Evolutionary conservation across 768 basidiomycete genomes (phyloP).

Genomic region (Collybia nuda): DNA sequence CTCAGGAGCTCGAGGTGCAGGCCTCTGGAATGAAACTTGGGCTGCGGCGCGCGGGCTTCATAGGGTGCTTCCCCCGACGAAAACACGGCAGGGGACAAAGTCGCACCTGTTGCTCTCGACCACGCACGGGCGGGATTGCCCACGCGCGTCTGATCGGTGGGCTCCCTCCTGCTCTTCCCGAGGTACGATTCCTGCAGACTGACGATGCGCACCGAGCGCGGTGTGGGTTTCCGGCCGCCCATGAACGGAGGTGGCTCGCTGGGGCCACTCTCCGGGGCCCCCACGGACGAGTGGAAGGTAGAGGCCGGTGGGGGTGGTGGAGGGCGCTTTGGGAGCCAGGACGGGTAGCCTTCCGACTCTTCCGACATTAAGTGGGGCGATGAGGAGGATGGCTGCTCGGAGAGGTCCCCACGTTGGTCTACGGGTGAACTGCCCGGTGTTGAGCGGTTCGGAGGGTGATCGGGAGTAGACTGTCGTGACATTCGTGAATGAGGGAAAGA

Average conservation of each 20-base stretch:
- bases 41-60: slow-evolving; percentile 42
- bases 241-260: slow-evolving; percentile 30
- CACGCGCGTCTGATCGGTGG: slow-evolving; percentile 50
- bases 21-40: slow-evolving; percentile 64
- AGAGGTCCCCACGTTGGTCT: slow-evolving; percentile 16
- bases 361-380: slow-evolving; percentile 24
- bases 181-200: slow-evolving; percentile 53
- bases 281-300: slow-evolving; percentile 60
- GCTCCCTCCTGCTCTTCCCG: slow-evolving; percentile 42
- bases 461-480: slow-evolving; percentile 36
- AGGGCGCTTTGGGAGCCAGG: slow-evolving; percentile 81
- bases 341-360: slow-evolving; percentile 73
- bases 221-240: slow-evolving; percentile 76
- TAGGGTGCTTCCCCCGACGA: slow-evolving; percentile 33
- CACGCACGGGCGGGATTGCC: slow-evolving; percentile 48
- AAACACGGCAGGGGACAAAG: slow-evolving; percentile 41
- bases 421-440: slow-evolving; percentile 23
- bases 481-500: slow-evolving; percentile 28
- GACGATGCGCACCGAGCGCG: slow-evolving; percentile 81
- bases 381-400: slow-evolving; percentile 31
- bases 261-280: slow-evolving; percentile 29
- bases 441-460: slow-evolving; percentile 22
- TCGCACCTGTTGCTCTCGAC: slow-evolving; percentile 54
- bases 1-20: slow-evolving; percentile 70
- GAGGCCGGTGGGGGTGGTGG: slow-evolving; percentile 75